Evolutionary conservation across 305 asterid species (phyloP).

Genomic region (Fraxinus greggii): DNA sequence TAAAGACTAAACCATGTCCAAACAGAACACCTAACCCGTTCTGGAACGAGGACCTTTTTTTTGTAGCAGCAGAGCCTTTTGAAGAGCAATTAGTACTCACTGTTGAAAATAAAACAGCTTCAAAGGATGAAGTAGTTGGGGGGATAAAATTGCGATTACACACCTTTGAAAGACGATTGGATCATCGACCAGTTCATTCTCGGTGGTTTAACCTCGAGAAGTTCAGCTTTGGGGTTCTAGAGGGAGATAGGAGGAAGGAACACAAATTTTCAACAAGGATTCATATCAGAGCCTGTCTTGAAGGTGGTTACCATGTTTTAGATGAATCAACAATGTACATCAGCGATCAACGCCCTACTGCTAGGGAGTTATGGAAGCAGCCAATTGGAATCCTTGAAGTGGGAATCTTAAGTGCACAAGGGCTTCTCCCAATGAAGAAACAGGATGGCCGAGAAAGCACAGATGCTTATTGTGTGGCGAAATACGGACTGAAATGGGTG

Average conservation of each 20-base stretch:
- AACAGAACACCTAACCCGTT: slow-evolving; percentile 33
- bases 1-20: slow-evolving; percentile 33
- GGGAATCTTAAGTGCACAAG: slow-evolving; percentile 47
- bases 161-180: slow-evolving; percentile 40
- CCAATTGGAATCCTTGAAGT: slow-evolving; percentile 51
- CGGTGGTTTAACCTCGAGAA: slow-evolving; percentile 47
- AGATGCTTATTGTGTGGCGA: slow-evolving; percentile 54
- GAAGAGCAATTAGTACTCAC: slow-evolving; percentile 42
- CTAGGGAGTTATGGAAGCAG: slow-evolving; percentile 46
- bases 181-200: slow-evolving; percentile 41
- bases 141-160: slow-evolving; percentile 24
- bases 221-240: slow-evolving; percentile 36
- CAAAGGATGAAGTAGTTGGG: slow-evolving; percentile 37
- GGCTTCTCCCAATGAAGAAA: slow-evolving; percentile 36
- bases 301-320: slow-evolving; percentile 56
- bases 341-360: slow-evolving; percentile 51
- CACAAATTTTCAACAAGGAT: slow-evolving; percentile 43
- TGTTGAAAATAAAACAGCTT: slow-evolving; percentile 33
- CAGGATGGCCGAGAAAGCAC: slow-evolving; percentile 36
- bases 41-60: slow-evolving; percentile 55
- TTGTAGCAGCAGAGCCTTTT: slow-evolving; percentile 56
- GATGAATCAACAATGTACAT: slow-evolving; percentile 52
- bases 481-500: slow-evolving; percentile 59
- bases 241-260: slow-evolving; percentile 44
- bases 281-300: slow-evolving; percentile 46